Percentiles rank a stretch among this genome's conserved stretches.
These are phyloP conservation scores for Globisporangium polare DNA, from an alignment of 352 stramenopile species.

Conservation along the genomic window DNA sequence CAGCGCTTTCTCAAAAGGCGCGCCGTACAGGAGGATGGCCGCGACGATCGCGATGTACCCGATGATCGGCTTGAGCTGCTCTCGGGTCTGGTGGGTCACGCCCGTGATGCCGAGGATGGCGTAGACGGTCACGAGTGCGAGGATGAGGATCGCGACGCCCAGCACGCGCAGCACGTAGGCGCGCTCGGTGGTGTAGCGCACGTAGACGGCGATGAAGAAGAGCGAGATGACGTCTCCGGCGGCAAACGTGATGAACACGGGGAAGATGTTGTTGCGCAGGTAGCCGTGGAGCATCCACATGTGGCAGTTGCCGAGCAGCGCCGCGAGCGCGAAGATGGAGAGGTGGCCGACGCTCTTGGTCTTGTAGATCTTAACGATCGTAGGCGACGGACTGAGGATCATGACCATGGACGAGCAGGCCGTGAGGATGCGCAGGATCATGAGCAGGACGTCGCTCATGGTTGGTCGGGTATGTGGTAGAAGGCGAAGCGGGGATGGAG, in stretches of 20 bases:
- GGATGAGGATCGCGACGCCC: conserved; percentile 11
- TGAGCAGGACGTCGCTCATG: conserved; percentile 4
- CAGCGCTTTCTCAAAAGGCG: conserved; percentile 37
- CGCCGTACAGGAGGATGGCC: conserved; percentile 30
- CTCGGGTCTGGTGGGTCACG: conserved; percentile 21
- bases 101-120: conserved; percentile 29
- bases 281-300: conserved; percentile 40
- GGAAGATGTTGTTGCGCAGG: conserved; percentile 32
- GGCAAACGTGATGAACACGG: conserved; percentile 31
- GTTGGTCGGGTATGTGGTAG: not conserved
- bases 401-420: conserved; percentile 20
- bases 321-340: conserved; percentile 23
- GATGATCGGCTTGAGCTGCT: conserved; percentile 27
- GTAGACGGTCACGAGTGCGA: conserved; percentile 33
- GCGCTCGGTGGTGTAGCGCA: conserved; percentile 26
- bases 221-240: conserved; percentile 25
- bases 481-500: not conserved
- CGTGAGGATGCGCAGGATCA: conserved; percentile 19
- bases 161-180: conserved; percentile 18
- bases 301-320: conserved; percentile 23
- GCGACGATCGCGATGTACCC: conserved; percentile 32
- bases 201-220: conserved; percentile 28
- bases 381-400: conserved; percentile 24
- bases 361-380: conserved; percentile 17
- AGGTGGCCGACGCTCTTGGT: conserved; percentile 15